These are phyloP conservation scores for Populus hybrid DNA, from an alignment of 441 rosid genomes.

Conservation along the genomic window DNA sequence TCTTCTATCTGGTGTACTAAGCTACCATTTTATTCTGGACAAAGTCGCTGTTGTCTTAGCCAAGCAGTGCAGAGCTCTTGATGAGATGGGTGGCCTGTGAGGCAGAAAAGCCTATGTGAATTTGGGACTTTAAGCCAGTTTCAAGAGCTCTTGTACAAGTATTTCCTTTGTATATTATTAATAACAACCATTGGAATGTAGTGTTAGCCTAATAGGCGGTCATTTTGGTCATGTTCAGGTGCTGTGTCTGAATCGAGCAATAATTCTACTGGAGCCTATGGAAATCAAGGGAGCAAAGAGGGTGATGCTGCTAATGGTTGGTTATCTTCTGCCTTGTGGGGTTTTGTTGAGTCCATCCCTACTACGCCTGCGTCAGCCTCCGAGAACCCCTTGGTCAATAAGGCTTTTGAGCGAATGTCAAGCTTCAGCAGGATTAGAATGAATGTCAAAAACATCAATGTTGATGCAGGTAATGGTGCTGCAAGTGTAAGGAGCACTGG, in stretches of 20 bases:
- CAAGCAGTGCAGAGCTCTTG: constrained; percentile 50
- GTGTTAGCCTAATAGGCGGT: constrained; percentile 21
- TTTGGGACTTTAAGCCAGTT: constrained; percentile 39
- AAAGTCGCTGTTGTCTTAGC: constrained; percentile 36
- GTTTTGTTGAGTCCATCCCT: constrained; percentile 78
- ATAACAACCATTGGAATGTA: background rate
- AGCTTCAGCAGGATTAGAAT: constrained; percentile 68
- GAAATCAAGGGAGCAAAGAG: constrained; percentile 31
- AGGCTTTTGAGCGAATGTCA: constrained; percentile 78
- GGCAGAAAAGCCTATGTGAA: constrained; percentile 34
- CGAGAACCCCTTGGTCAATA: constrained; percentile 62
- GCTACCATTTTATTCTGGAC: constrained; percentile 27
- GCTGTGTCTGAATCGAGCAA: constrained; percentile 16
- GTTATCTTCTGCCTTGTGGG: constrained; percentile 70
- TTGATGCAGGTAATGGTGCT: constrained; percentile 22
- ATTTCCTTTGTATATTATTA: constrained; percentile 22
- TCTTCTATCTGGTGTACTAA: constrained; percentile 22
- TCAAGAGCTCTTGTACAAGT: constrained; percentile 47
- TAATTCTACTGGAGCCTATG: constrained; percentile 23
- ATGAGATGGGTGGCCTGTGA: constrained; percentile 41
- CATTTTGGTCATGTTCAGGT: constrained; percentile 46
- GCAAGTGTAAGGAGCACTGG: constrained; percentile 32
- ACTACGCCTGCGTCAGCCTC: constrained; percentile 81
- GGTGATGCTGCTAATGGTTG: constrained; percentile 35
- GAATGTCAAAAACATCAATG: constrained; percentile 31